Evolutionary conservation across 1,284 basidiomycete genomes (phyloP).

Genomic region (Coniophora puteana): DNA sequence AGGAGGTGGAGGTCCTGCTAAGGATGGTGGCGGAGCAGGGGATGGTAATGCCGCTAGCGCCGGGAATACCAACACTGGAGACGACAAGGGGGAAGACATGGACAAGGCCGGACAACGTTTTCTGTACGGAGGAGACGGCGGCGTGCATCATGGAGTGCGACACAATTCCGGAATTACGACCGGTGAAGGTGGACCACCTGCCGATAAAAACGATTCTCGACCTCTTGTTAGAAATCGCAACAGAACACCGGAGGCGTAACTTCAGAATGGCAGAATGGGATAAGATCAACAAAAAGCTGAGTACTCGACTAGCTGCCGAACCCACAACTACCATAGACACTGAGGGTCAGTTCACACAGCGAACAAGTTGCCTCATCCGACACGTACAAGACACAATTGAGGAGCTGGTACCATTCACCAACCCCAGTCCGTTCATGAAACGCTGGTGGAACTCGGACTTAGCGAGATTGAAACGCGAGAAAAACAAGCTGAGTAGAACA

Average conservation of each 20-base stretch:
- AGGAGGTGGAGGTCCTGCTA: slow-evolving; percentile 15
- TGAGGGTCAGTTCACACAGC: too few relatives aligned
- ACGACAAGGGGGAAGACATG: slow-evolving; percentile 21
- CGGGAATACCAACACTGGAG: slow-evolving; percentile 25
- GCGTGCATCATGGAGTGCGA: slow-evolving; percentile 18
- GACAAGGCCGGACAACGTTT: slow-evolving; percentile 34
- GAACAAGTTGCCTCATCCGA: too few relatives aligned
- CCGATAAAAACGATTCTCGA: slow-evolving; percentile 24
- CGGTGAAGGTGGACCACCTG: slow-evolving; percentile 26
- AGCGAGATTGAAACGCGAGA: background rate
- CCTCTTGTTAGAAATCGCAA: slow-evolving; percentile 1
- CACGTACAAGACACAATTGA: too few relatives aligned
- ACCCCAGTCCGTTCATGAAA: background rate
- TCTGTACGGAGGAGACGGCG: slow-evolving; percentile 12
- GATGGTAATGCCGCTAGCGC: slow-evolving; percentile 26
- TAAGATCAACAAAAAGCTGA: slow-evolving; percentile 9
- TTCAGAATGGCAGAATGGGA: slow-evolving; percentile 20
- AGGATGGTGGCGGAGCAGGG: slow-evolving; percentile 12
- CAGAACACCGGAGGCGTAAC: slow-evolving; percentile 7
- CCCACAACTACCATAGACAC: too few relatives aligned
- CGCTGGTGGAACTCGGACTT: background rate
- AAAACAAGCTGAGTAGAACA: background rate
- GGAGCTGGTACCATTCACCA: background rate
- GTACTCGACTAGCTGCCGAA: background rate
- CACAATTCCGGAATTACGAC: slow-evolving; percentile 9